Percentiles rank a stretch among this genome's conserved stretches.
Conservation (phyloP, 345 rosid genomes). For the Dimocarpus longan region DNA sequence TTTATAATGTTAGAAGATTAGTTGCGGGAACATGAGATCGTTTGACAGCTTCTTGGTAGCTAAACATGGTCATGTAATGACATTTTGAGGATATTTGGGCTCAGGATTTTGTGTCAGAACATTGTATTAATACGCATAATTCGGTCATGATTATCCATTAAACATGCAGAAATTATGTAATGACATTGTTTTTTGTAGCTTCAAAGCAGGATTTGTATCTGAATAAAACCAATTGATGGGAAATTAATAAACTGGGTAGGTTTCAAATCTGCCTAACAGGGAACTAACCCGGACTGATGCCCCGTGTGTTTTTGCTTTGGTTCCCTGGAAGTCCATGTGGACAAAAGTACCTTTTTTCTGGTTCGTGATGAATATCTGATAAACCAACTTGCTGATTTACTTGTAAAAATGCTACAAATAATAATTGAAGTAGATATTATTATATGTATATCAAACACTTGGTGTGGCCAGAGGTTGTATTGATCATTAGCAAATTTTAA, state of each 20-base stretch:
- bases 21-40: background rate
- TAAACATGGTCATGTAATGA: constrained; percentile 4
- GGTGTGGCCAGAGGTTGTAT: background rate
- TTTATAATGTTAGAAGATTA: background rate
- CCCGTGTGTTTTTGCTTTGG: background rate
- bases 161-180: background rate
- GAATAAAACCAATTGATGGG: background rate
- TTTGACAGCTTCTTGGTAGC: constrained; percentile 7
- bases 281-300: background rate
- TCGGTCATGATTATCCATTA: background rate
- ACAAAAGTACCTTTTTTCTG: background rate
- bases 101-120: constrained; percentile 10
- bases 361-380: background rate
- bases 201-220: background rate
- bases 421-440: background rate
- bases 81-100: background rate
- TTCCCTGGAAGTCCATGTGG: background rate
- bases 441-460: background rate
- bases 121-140: constrained; percentile 1
- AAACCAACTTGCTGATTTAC: background rate
- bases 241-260: constrained; percentile 1
- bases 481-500: background rate
- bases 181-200: background rate
- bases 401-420: background rate
- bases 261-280: constrained; percentile 18